phyloP scores from a whole-genome alignment of 495 filamentous ascomycete species.

The Hyaloscypha finlandica region DNA sequence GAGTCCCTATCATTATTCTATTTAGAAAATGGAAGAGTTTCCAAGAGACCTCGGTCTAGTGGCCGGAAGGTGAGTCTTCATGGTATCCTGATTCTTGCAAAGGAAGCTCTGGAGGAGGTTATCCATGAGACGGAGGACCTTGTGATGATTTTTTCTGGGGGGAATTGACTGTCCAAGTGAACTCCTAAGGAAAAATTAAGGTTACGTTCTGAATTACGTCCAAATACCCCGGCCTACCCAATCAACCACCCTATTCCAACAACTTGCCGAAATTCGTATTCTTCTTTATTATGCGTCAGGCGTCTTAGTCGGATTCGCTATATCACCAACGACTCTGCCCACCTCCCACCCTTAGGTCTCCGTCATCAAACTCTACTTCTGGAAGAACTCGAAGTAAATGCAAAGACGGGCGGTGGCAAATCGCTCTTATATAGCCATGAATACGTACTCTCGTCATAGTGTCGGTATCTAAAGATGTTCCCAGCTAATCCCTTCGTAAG shows the following conservation, averaged over 20 bases:
- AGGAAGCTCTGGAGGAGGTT: not conserved
- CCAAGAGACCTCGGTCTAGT: too few species aligned
- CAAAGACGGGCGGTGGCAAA: not conserved
- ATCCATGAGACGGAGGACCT: not conserved
- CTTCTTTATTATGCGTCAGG: not conserved
- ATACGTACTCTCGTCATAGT: not conserved
- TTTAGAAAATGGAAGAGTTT: too few species aligned
- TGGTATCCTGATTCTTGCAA: not conserved
- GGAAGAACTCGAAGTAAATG: not conserved
- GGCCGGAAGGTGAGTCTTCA: too few species aligned
- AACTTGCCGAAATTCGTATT: not conserved
- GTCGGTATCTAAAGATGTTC: not conserved
- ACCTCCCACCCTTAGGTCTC: too few species aligned
- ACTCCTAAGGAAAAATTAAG: not conserved
- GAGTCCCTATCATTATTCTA: too few species aligned
- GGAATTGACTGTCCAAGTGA: not conserved
- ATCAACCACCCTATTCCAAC: not conserved
- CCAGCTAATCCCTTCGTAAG: too few species aligned
- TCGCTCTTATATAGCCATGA: not conserved
- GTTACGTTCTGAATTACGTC: not conserved
- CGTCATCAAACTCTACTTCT: not conserved
- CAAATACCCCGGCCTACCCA: not conserved
- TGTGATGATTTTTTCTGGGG: not conserved
- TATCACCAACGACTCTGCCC: too few species aligned
- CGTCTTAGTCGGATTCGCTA: not conserved